Base-by-base conservation (phyloP, 164 flowering plant species). In the Cinnamomum micranthum region DNA sequence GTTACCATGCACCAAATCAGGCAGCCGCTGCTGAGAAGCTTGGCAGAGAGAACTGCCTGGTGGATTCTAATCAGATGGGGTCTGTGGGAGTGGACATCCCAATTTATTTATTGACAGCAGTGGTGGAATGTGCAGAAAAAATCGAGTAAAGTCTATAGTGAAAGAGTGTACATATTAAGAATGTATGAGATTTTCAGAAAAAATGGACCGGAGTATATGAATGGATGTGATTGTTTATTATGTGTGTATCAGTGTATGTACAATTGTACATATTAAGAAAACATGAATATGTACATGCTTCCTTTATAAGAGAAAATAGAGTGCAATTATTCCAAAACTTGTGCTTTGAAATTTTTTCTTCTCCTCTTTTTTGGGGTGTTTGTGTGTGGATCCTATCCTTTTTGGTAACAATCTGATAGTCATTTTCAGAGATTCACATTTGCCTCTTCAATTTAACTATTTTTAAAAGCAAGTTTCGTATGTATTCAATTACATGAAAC, bases 71-170 rank as follows among this genome's bases (percentile, higher is more conserved):
- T 80, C 86, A 81, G 71, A 47, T 84, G 63, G 88, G 83, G 74
- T 76, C 84, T 28, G 77, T 87, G 22, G 88, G 88, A 50, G 89
- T 89, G 15, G 95, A 89, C 81, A 91, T 91, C 64, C 90, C 82
- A 19, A 41, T 41, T 41, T 55, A 86, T 89, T 80, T 86, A 82
- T 76, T 87, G 77, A 86, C 75, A 84, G 24, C 47, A 60, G 6
- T 55, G 68, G 3, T 58, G 65, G 31, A 58, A 33, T 15, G 47
- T 71, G 35, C 63, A 59, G 23, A 24, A 31, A 33, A 31, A 24
- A 17, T 71, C 24, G 19, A 55, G 6, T 55, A 6, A 52, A 55
- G 60, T 19, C n/a, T 55, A 55, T 55, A 55, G n/a, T 55, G 60
- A n/a, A n/a, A 55, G 60, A 55, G 60, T 55, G 60, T 4, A 41